Conservation (phyloP, 352 stramenopile genomes). For the Phytophthora pistaciae region DNA sequence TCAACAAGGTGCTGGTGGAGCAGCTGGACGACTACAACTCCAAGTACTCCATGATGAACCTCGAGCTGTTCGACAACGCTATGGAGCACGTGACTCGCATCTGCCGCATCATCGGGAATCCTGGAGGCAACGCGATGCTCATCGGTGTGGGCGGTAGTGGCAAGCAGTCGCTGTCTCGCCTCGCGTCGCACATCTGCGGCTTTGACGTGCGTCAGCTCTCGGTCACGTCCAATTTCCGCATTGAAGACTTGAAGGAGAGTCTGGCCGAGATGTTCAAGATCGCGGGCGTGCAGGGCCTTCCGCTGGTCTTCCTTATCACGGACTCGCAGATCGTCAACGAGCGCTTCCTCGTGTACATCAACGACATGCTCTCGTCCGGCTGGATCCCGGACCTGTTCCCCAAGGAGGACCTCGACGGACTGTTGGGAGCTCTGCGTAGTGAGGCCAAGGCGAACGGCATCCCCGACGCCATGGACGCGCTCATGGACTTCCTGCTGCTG, state of each 20-base stretch:
- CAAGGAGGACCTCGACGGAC: slow-evolving; percentile 96
- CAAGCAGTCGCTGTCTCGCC: slow-evolving; percentile 96
- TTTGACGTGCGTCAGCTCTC: slow-evolving; percentile 97
- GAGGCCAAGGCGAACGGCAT: slow-evolving; percentile 96
- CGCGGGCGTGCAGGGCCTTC: slow-evolving; percentile 94
- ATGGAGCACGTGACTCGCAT: slow-evolving; percentile 98
- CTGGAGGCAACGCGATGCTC: slow-evolving; percentile 97
- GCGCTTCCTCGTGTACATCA: slow-evolving; percentile 99
- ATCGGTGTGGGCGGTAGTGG: slow-evolving; percentile 97
- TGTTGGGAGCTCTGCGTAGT: slow-evolving; percentile 92
- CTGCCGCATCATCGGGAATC: slow-evolving; percentile 96
- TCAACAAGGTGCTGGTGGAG: slow-evolving; percentile 93
- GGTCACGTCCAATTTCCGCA: slow-evolving; percentile 96
- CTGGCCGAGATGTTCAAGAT: slow-evolving; percentile 97
- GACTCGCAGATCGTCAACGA: slow-evolving; percentile 99
- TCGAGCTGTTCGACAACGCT: slow-evolving; percentile 98
- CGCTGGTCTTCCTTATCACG: slow-evolving; percentile 97
- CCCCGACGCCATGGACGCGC: slow-evolving; percentile 93
- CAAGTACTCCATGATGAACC: slow-evolving; percentile 98
- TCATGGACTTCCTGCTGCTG: slow-evolving; percentile 97
- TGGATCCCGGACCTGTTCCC: slow-evolving; percentile 98
- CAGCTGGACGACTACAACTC: slow-evolving; percentile 98
- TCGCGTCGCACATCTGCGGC: slow-evolving; percentile 97
- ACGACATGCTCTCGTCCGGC: slow-evolving; percentile 95
- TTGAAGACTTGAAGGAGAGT: slow-evolving; percentile 98